Base-by-base conservation (phyloP, 306 rosid species). In the Trifolium repens region DNA sequence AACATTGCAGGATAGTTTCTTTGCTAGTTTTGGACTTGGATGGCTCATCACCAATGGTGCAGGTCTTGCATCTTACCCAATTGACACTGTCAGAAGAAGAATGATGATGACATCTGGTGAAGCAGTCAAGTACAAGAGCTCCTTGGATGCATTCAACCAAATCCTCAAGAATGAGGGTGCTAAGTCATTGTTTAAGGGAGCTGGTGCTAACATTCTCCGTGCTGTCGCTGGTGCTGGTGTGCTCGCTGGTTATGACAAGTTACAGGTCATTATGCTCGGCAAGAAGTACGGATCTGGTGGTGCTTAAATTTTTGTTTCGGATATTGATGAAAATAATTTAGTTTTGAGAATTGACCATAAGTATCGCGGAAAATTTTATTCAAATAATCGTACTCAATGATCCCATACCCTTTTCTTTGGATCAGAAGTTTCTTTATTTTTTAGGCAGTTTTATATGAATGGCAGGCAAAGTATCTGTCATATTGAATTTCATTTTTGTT, bases 101-200 rank as follows among this genome's bases (percentile, higher is more conserved):
- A 93, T 93, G 96, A 93, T 93, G 98, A 93, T 93, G 98, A 93
- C 98, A 61, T 93, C 98, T 0, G 98, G 98, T 5, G 96, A 90
- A 78, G 98, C 98, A 0, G 96, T 90, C 64, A 90, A 93, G 91
- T 93, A 93, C 91, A 90, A 79, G 90, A 90, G 98, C 76, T 90
- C 96, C 58, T 5, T 89, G 32, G 91, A 93, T 81, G 98, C 94
- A 15, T 90, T 93, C 53, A 0, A 65, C 9, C 94, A 93, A 49
- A 93, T 90, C 78, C 71, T 93, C 80, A 88, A 91, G 90, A 93
- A 93, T 0, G 96, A 93, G 86, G 96, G 98, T 40, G 34, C 87
- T 35, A 93, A 88, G 89, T 91, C 98, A 46, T 88, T 93, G 72
- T 93, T 93, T 49, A 93, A 93, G 90, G 98, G 98, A 47, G 96